Percentiles rank a stretch among this genome's conserved stretches.
phyloP scores from a whole-genome alignment of 306 rosid species.

The Parietaria judaica region DNA sequence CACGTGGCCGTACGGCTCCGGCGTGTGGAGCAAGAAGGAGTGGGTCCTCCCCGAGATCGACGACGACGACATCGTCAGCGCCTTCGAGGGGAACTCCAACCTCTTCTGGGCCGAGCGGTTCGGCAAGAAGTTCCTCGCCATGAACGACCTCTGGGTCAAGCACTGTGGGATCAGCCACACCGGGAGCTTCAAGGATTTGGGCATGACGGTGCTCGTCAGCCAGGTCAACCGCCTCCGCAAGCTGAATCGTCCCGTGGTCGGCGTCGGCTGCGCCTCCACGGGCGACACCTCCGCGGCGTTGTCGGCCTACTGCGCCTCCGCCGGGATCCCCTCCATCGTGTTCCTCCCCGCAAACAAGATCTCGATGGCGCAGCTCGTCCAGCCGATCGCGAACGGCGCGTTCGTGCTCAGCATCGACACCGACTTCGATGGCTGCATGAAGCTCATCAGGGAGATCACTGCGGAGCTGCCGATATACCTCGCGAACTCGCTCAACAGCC shows the following conservation, averaged over 20 bases:
- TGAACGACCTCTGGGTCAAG: conserved; percentile 85
- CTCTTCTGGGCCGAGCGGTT: conserved; percentile 86
- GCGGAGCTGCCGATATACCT: conserved; percentile 67
- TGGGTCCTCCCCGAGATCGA: conserved; percentile 84
- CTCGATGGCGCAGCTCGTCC: conserved; percentile 72
- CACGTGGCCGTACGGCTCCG: conserved; percentile 87
- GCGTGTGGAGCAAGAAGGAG: conserved; percentile 88
- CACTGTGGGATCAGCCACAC: conserved; percentile 80
- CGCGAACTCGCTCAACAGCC: conserved; percentile 68
- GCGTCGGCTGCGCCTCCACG: conserved; percentile 79
- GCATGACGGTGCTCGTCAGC: conserved; percentile 76
- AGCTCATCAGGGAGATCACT: conserved; percentile 64
- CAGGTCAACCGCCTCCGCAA: conserved; percentile 66
- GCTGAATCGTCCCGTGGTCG: conserved; percentile 51
- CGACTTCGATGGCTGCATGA: conserved; percentile 87
- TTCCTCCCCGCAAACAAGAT: conserved; percentile 77
- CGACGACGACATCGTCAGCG: conserved; percentile 55
- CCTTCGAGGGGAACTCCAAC: conserved; percentile 78
- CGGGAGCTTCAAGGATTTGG: conserved; percentile 70
- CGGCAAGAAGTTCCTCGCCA: conserved; percentile 62
- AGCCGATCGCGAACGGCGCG: conserved; percentile 72
- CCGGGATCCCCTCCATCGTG: conserved; percentile 74
- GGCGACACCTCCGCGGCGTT: conserved; percentile 79
- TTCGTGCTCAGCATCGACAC: conserved; percentile 63
- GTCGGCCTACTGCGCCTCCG: conserved; percentile 73